Percentiles rank a stretch among this genome's conserved stretches.
Evolutionary conservation across 2,329 filamentous ascomycete species (phyloP).

Genomic region (Tolypocladium amazonense): DNA sequence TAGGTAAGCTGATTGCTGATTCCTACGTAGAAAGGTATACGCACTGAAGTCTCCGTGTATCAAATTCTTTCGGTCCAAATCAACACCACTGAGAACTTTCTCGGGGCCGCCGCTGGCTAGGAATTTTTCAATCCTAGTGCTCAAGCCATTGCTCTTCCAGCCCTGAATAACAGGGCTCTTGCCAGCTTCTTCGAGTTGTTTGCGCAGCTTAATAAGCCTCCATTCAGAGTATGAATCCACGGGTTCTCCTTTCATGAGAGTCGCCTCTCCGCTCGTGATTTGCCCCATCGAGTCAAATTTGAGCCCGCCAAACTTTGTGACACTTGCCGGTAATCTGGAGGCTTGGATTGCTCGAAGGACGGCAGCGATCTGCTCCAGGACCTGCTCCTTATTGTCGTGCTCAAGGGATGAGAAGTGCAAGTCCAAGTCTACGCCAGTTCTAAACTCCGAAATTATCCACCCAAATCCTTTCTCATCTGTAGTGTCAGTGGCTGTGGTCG

Average conservation of each 20-base stretch:
- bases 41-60: conserved; percentile 17
- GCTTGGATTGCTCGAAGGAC: conserved; percentile 9
- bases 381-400: conserved; percentile 1
- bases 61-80: conserved; percentile 5
- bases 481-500: background rate
- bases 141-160: conserved; percentile 8
- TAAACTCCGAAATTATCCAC: conserved; percentile 15
- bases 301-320: conserved; percentile 10
- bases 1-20: background rate
- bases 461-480: conserved; percentile 6
- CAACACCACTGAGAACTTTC: conserved; percentile 6
- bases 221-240: conserved; percentile 7
- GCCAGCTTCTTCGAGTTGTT: conserved; percentile 3
- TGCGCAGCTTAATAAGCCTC: conserved; percentile 5
- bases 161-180: conserved; percentile 8
- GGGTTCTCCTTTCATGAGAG: conserved; percentile 6
- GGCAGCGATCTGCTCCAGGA: conserved; percentile 12
- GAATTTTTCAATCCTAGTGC: conserved; percentile 7
- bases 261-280: conserved; percentile 9
- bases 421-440: conserved; percentile 11
- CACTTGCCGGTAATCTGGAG: conserved; percentile 5
- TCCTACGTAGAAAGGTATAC: background rate
- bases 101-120: conserved; percentile 3
- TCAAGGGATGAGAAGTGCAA: conserved; percentile 6
- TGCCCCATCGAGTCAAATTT: conserved; percentile 6